Conservation (phyloP, 2,329 filamentous ascomycete genomes). For the Fusarium abutilonis region DNA sequence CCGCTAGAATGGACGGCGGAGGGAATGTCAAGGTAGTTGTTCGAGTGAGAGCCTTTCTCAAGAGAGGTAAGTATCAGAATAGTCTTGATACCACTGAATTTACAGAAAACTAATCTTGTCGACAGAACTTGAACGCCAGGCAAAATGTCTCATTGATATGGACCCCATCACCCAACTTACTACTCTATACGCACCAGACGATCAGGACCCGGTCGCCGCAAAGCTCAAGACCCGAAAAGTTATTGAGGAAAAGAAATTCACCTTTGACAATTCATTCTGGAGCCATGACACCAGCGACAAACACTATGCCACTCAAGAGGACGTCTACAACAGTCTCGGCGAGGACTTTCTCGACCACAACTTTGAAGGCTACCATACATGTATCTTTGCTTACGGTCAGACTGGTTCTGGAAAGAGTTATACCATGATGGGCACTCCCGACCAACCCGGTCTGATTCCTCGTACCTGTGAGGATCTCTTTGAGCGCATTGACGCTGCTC, state of each 20-base stretch:
- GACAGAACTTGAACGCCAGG: constrained; percentile 80
- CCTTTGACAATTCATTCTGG: constrained; percentile 99
- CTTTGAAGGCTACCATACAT: constrained; percentile 98
- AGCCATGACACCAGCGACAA: constrained; percentile 82
- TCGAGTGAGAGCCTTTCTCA: constrained; percentile 80
- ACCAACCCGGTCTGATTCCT: constrained; percentile 90
- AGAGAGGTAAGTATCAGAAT: constrained; percentile 67
- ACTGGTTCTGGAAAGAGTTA: constrained; percentile 98
- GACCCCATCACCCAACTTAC: constrained; percentile 87
- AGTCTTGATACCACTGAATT: neutral
- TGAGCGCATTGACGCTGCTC: constrained; percentile 82
- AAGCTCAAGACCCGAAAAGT: constrained; percentile 75
- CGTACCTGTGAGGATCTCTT: constrained; percentile 96
- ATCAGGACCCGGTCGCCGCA: constrained; percentile 61
- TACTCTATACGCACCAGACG: constrained; percentile 75
- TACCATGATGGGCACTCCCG: constrained; percentile 92
- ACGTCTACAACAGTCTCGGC: constrained; percentile 92
- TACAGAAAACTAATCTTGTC: constrained; percentile 4
- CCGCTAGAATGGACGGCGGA: constrained; percentile 67
- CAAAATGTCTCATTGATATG: constrained; percentile 91
- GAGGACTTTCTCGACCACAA: constrained; percentile 99
- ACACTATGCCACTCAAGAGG: constrained; percentile 91
- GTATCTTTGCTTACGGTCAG: constrained; percentile 98
- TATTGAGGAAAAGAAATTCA: constrained; percentile 88
- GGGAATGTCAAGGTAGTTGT: constrained; percentile 87